These are phyloP conservation scores for Adansonia digitata DNA, from an alignment of 345 rosid species.

Conservation along the genomic window DNA sequence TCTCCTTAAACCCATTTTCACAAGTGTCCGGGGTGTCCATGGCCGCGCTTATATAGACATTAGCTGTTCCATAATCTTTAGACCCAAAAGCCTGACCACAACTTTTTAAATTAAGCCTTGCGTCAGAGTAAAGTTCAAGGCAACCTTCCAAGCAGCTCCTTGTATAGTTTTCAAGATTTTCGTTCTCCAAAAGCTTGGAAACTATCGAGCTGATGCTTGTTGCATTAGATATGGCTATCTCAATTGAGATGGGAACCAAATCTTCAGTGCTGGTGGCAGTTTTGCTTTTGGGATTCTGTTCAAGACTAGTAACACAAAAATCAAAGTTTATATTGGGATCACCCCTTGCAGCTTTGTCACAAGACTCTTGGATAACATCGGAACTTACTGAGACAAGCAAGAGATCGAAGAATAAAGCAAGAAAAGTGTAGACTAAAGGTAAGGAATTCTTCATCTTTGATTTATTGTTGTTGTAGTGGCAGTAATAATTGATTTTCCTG, in stretches of 20 bases:
- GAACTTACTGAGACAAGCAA: constrained; percentile 2
- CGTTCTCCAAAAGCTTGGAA: constrained; percentile 13
- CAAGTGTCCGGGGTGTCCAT: constrained; percentile 36
- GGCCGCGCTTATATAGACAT: constrained; percentile 27
- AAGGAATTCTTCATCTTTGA: background rate
- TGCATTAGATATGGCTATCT: constrained; percentile 18
- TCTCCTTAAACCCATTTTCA: constrained; percentile 38
- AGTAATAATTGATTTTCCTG: too few species aligned
- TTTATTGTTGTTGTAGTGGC: too few species aligned
- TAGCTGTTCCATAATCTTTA: constrained; percentile 25
- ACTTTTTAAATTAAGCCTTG: constrained; percentile 9
- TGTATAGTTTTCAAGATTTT: constrained; percentile 5
- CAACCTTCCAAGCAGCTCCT: constrained; percentile 28
- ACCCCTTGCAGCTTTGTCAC: constrained; percentile 27
- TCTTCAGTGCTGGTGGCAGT: constrained; percentile 20
- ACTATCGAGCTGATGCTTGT: constrained; percentile 16
- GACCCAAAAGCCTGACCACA: constrained; percentile 16
- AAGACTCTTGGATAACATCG: constrained; percentile 21
- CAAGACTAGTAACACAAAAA: constrained; percentile 27
- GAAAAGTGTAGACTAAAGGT: background rate
- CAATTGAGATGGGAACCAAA: constrained; percentile 20
- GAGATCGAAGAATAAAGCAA: constrained; percentile 5
- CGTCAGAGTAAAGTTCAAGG: constrained; percentile 31
- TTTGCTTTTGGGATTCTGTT: constrained; percentile 25
- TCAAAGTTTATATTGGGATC: constrained; percentile 22